Base-by-base conservation (phyloP, 2,329 filamentous ascomycete genomes). In the Xylariaceae sp. region DNA sequence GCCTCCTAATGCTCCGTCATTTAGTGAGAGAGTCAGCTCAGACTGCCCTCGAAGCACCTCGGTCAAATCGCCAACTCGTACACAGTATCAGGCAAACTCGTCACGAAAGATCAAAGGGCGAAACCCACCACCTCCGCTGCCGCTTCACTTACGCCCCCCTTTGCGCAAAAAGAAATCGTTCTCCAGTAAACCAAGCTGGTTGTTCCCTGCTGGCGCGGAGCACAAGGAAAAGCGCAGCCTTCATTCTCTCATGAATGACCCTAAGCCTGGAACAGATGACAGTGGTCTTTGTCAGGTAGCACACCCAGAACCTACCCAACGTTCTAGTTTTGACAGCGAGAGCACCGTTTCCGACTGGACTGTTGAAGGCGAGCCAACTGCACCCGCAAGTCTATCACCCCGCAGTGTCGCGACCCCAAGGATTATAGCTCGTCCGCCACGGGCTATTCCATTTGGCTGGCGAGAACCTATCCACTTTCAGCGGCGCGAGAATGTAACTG, bases 131-230 rank as follows among this genome's bases (percentile, higher is more conserved):
- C 81, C 81, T 1, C 81, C 82, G 2, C 70, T 84, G 4, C 81
- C 81, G 0, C 73, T 84, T 21, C 76, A 82, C 15, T 73, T 83
- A 52, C 77, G 79, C n/a, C 81, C 81, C 7, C 80, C 80, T 1
- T 65, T 85, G 57, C 74, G 83, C 54, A 85, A 85, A 73, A 86
- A 85, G 74, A 86, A 85, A 64, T 84, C 82, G 0, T 85, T 86
- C 64, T 82, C 81, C 9, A 75, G 77, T 15, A 79, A 85, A 8
- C 84, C 82, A 2, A 76, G 68, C 60, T 85, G 82, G 81, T 71
- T 85, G 60, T 73, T 77, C 42, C 67, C 69, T 16, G 61, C 65
- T 30, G 63, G 50, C 5, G 42, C 51, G 44, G 62, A 71, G 34
- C 65, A 69, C 49, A 67, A 65, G 30, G 68, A 68, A 16, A 72